Base-by-base conservation (phyloP, 305 asterid species). In the Ilex paraguariensis region DNA sequence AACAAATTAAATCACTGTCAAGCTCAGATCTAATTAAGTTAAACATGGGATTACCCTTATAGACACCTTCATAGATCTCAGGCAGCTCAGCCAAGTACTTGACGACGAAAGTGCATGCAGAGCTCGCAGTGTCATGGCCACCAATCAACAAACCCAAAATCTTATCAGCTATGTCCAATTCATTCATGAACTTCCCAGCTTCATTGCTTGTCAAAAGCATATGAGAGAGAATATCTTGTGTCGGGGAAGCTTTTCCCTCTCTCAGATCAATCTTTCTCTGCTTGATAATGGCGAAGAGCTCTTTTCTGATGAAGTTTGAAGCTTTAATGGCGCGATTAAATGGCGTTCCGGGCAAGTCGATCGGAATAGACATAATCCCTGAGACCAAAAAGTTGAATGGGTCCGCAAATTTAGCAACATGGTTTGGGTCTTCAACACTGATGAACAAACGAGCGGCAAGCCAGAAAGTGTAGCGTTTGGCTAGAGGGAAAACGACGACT, bases 211-310 rank as follows among this genome's bases (percentile, higher is more conserved):
- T 74, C 3, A 74, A 57, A 2, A 80, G 48, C 85, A 80, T 77
- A 15, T 80, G 81, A 3, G 80, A 77, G 54, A 80, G 16, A 5
- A 80, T 77, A 44, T 82, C 88, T 48, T 82, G 85, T 8, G 83
- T 79, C 6, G 73, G 65, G 21, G 83, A 64, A 4, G 83, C 83
- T n/a, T 70, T 75, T 4, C 85, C 83, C 5, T 67, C 71, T 0
- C 69, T 67, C 13, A 79, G 16, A 16, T 77, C 81, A 0, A 52
- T 13, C 48, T 75, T 80, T 36, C 79, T 48, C 53, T 67, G 75
- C 33, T 67, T 58, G 21, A 78, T 75, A 13, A 75, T 73, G 15
- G 59, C 14, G 4, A 68, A 10, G 7, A 75, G 80, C 59, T 75
- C 75, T 10, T 75, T 66, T 57, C 76, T 30, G 8, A 78, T 62